Conservation (phyloP, 164 flowering plant species). For the Nymphaea colorata region DNA sequence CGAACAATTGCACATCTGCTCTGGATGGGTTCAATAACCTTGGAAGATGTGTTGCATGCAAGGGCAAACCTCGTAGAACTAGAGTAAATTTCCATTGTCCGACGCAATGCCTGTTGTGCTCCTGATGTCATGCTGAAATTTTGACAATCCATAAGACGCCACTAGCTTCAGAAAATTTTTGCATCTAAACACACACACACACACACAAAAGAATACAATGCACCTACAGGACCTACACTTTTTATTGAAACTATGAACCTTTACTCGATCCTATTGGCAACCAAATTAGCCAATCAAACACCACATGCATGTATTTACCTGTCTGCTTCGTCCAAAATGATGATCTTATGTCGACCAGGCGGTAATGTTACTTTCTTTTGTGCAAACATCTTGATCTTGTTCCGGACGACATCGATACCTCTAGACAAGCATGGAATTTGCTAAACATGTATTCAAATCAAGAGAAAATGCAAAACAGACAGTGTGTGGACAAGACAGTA, state of each 20-base stretch:
- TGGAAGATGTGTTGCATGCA: conserved; percentile 90
- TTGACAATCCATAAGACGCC: conserved; percentile 5
- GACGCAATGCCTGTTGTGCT: conserved; percentile 96
- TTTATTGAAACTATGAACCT: too few relatives aligned
- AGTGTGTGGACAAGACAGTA: conserved; percentile 2
- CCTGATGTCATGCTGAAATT: conserved; percentile 89
- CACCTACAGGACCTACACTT: too few relatives aligned
- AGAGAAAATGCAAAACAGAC: background rate
- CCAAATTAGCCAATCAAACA: too few relatives aligned
- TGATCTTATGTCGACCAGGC: conserved; percentile 80
- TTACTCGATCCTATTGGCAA: too few relatives aligned
- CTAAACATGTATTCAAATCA: background rate
- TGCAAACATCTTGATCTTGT: conserved; percentile 99
- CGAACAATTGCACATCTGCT: conserved; percentile 98
- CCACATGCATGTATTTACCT: conserved; percentile 27
- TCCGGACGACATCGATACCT: conserved; percentile 97
- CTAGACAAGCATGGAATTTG: conserved; percentile 19
- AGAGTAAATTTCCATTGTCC: conserved; percentile 97
- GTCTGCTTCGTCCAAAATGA: conserved; percentile 95
- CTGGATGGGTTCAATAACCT: conserved; percentile 96
- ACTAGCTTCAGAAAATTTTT: too few relatives aligned
- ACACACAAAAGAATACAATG: too few relatives aligned
- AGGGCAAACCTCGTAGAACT: conserved; percentile 96
- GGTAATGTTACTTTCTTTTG: conserved; percentile 93
- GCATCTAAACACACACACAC: too few relatives aligned